Evolutionary conservation across 495 filamentous ascomycete genomes (phyloP).

Genomic region (Lasiosphaeris hirsuta): DNA sequence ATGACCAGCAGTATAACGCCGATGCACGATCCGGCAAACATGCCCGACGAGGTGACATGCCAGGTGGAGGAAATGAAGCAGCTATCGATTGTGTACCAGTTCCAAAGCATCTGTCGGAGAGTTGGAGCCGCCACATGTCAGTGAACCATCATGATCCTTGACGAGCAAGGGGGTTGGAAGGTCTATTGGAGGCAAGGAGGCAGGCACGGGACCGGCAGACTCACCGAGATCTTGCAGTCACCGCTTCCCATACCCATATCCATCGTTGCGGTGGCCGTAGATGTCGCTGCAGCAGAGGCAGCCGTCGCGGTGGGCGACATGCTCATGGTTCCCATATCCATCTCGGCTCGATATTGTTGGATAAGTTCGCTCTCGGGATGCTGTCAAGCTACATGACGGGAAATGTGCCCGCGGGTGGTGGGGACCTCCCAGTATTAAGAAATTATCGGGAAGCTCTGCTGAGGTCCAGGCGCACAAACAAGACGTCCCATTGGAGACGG

Average conservation of each 20-base stretch:
- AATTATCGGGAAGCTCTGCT: too few species aligned
- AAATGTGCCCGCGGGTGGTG: too few species aligned
- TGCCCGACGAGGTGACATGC: conserved; percentile 58
- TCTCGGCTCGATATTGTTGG: too few species aligned
- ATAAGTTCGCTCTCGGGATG: too few species aligned
- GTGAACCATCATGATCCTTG: not conserved
- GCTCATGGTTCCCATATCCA: too few species aligned
- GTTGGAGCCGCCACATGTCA: not conserved
- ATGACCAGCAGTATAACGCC: conserved; percentile 63
- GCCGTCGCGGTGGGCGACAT: not conserved
- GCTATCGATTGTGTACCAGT: conserved; percentile 67
- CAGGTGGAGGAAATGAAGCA: conserved; percentile 67
- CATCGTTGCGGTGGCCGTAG: not conserved
- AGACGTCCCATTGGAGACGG: too few species aligned
- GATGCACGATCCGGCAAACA: conserved; percentile 70
- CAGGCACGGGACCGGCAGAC: too few species aligned
- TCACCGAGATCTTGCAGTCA: conserved; percentile 8
- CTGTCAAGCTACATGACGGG: too few species aligned
- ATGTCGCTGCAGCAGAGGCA: not conserved
- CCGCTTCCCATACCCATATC: not conserved
- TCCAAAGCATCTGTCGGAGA: conserved; percentile 76
- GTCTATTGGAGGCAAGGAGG: too few species aligned
- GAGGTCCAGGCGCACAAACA: too few species aligned
- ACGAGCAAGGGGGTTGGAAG: too few species aligned
- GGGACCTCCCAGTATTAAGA: too few species aligned